Evolutionary conservation across 805 yeast genomes (phyloP), one percentile per base, ranked within the genome.

Genomic region (Candida sonorensis): DNA sequence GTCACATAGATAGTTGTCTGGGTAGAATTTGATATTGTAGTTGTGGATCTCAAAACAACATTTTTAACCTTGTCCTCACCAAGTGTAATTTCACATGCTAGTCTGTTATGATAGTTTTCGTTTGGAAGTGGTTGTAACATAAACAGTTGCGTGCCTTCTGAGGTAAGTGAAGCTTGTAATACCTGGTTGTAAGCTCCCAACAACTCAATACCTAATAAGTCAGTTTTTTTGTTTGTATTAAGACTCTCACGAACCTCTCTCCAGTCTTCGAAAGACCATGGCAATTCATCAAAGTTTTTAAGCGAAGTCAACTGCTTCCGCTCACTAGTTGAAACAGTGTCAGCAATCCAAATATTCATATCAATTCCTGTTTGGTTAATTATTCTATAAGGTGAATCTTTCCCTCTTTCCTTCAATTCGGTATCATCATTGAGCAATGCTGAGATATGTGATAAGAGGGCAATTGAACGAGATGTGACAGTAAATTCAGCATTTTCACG

Each of bases 251-350:
- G 77, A 16, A 87, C 72, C 19, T 69, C 68, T 40, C 84, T 68
- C 97, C 97, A 92, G 51, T 90, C 96, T 48, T 88, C 95, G 62
- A 94, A 94, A 25, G 87, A 77, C 97, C 97, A 92, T 1, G 84
- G 81, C 4, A 73, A 52, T 4, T 57, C 55, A 5, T 71, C 74
- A 2, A 72, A 71, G 31, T 75, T 65, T 24, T 61, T 55, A 11
- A 83, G 50, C 0, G 46, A 23, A 0, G 67, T 62, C 11, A 57
- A 29, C 55, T 59, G 42, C 29, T 47, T 42, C 32, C 58, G 26
- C 34, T 55, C 43, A 17, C 50, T 23, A 10, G 42, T 42, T 19
- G 43, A 18, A 26, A 42, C 50, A 2, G 55, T 47, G 19, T 52
- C 65, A 30, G 81, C 84, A n/a, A 77, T 69, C 96, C 96, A 88